Base-by-base conservation (phyloP, 768 basidiomycete species). In the Mycena sanguinolenta region DNA sequence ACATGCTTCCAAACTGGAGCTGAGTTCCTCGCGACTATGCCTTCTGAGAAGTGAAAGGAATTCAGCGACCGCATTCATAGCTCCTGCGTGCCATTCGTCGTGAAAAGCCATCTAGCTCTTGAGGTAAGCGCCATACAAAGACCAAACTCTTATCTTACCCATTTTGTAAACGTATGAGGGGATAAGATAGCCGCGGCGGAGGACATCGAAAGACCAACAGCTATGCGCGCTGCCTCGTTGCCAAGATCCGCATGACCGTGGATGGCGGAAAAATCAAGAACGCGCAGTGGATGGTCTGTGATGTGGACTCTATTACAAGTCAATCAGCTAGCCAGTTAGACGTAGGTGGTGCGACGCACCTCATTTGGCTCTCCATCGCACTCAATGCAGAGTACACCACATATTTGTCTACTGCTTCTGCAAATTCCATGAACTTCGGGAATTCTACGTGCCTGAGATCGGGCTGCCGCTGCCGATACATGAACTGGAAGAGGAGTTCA, bases 381-480 rank as follows among this genome's bases (percentile, higher is more conserved):
- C 19, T 13, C 17, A 32, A 5, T 19, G 54, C 53, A 46, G 54
- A n/a, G 17, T 71, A 75, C 5, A 78, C 65, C 57, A 67, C 32
- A 30, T 77, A 77, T 44, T 77, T 77, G 61, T 75, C 73, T 1
- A 69, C 76, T 8, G 76, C 75, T 53, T 77, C 75, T 13, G 76
- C 75, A 17, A 75, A 46, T 8, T 38, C 66, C 5, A 65, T 58
- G 49, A 74, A 23, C 2, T 63, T 39, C 7, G 44, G 44, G 55
- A 74, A 74, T 4, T 70, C 58, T 19, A 75, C 46, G 8, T 49
- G 19, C n/a, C 23, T 8, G 32, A 76, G 64, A 58, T 71, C 63
- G 3, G 75, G 76, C 19, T 74, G 75, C 14, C 63, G 73, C 28
- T 73, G 69, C 6, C 58, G 67, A 53, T 75, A 75, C 55, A 75